phyloP scores from a whole-genome alignment of 768 basidiomycete species.

The Clavaria fumosa region DNA sequence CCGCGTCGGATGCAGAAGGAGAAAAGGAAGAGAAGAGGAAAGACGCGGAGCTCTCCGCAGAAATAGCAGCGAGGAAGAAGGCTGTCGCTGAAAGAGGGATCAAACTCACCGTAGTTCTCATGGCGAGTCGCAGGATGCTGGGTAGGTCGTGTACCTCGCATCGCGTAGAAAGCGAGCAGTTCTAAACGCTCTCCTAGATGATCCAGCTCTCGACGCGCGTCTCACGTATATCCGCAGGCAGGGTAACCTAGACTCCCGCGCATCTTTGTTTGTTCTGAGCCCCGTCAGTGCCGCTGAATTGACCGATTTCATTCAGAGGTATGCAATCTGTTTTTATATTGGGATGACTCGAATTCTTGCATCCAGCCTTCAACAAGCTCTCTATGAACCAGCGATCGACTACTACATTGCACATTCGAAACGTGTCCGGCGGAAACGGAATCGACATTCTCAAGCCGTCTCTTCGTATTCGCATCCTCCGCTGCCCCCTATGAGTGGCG shows the following conservation, averaged over 20 bases:
- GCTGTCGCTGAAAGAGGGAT: conserved; percentile 71
- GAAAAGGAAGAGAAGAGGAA: conserved; percentile 51
- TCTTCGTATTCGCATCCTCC: conserved; percentile 36
- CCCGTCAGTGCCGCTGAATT: conserved; percentile 82
- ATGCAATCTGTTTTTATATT: not conserved
- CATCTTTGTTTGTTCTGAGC: conserved; percentile 86
- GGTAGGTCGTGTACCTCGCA: conserved; percentile 49
- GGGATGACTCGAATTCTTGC: not conserved
- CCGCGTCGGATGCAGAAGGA: conserved; percentile 36
- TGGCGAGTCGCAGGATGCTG: conserved; percentile 78
- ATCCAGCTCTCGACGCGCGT: conserved; percentile 66
- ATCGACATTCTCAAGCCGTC: conserved; percentile 50
- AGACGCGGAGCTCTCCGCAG: conserved; percentile 66
- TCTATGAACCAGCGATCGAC: conserved; percentile 80
- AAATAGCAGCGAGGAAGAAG: conserved; percentile 70
- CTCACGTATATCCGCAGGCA: conserved; percentile 79
- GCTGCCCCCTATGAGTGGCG: conserved; percentile 28
- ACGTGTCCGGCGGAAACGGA: conserved; percentile 80
- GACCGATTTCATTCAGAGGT: conserved; percentile 80
- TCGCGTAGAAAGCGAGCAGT: too few species aligned
- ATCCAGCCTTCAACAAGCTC: conserved; percentile 60
- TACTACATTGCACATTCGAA: conserved; percentile 91
- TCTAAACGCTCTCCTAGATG: too few species aligned
- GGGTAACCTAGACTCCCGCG: conserved; percentile 79
- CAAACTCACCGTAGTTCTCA: conserved; percentile 86